phyloP scores from a whole-genome alignment of 2,329 filamentous ascomycete species.

The Sporothrix schenckii region DNA sequence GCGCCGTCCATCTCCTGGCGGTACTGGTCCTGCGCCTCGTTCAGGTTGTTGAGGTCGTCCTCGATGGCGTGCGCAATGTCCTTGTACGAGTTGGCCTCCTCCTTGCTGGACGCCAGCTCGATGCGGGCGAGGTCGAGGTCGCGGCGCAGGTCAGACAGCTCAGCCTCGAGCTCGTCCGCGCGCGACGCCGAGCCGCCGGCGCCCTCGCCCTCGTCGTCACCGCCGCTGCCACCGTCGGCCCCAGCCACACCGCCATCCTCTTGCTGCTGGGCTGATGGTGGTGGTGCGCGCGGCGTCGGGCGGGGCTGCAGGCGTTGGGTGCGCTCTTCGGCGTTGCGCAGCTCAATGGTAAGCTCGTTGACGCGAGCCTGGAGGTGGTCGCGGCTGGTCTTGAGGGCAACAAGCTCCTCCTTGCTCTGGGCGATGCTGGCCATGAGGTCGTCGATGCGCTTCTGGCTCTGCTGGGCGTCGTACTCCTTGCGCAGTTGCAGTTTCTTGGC shows the following conservation, averaged over 20 bases:
- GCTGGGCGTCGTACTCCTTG: conserved; percentile 87
- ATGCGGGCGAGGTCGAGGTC: conserved; percentile 79
- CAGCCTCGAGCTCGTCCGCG: conserved; percentile 78
- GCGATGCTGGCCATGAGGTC: conserved; percentile 81
- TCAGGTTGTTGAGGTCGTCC: conserved; percentile 79
- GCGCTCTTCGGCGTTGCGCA: conserved; percentile 87
- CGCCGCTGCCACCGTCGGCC: conserved; percentile 37
- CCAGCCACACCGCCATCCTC: conserved; percentile 36
- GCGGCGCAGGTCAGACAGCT: conserved; percentile 83
- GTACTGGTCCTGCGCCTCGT: conserved; percentile 81
- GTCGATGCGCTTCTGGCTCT: conserved; percentile 88
- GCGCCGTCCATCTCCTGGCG: conserved; percentile 80
- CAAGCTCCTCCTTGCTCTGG: conserved; percentile 81
- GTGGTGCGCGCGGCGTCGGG: conserved; percentile 65
- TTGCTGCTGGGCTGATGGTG: conserved; percentile 45
- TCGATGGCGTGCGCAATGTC: conserved; percentile 84
- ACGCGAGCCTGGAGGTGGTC: conserved; percentile 89
- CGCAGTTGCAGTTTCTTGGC: conserved; percentile 78
- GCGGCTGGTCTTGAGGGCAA: conserved; percentile 80
- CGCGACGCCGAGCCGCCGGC: conserved; percentile 49
- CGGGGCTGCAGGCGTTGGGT: conserved; percentile 79
- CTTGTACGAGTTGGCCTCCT: conserved; percentile 84
- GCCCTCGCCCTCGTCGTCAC: background rate
- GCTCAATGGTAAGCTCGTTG: conserved; percentile 83
- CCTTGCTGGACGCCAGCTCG: conserved; percentile 79